These are phyloP conservation scores for Phytophthora colocasiae DNA, from an alignment of 352 stramenopile genomes.

Conservation along the genomic window DNA sequence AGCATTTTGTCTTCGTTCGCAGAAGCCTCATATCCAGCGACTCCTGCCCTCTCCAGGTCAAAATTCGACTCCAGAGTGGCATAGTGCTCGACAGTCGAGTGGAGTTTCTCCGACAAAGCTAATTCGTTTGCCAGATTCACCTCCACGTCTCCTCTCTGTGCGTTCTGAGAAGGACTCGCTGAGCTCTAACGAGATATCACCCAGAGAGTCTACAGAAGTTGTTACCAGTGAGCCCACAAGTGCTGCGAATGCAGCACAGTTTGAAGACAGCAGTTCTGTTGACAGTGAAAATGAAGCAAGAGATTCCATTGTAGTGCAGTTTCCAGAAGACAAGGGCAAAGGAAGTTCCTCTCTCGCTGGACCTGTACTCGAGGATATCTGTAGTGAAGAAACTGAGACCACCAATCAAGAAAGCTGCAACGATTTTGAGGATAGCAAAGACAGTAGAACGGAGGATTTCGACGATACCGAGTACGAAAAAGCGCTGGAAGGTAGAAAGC, in stretches of 20 bases:
- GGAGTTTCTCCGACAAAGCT: constrained; percentile 39
- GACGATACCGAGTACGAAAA: constrained; percentile 38
- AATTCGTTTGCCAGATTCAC: constrained; percentile 64
- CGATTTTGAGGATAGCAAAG: neutral
- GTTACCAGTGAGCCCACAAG: no score
- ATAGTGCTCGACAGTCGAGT: constrained; percentile 2
- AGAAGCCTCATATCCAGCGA: constrained; percentile 57
- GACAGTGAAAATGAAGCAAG: no score
- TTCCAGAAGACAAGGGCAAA: no score
- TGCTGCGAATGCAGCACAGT: no score
- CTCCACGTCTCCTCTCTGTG: constrained; percentile 33
- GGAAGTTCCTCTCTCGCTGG: neutral
- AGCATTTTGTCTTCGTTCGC: neutral
- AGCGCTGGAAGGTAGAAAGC: constrained; percentile 12
- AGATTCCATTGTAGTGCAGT: no score
- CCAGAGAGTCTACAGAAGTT: no score
- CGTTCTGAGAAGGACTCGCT: neutral
- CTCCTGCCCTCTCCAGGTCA: constrained; percentile 41
- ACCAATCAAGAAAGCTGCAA: constrained; percentile 11
- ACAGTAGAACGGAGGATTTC: neutral
- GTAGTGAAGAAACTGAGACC: neutral
- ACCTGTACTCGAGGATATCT: neutral
- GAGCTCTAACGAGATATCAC: no score
- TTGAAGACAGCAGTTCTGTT: no score
- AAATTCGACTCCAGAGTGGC: constrained; percentile 16